Evolutionary conservation across 192 early-diverging fungal species (phyloP).

Genomic region (Coemansia sp.): DNA sequence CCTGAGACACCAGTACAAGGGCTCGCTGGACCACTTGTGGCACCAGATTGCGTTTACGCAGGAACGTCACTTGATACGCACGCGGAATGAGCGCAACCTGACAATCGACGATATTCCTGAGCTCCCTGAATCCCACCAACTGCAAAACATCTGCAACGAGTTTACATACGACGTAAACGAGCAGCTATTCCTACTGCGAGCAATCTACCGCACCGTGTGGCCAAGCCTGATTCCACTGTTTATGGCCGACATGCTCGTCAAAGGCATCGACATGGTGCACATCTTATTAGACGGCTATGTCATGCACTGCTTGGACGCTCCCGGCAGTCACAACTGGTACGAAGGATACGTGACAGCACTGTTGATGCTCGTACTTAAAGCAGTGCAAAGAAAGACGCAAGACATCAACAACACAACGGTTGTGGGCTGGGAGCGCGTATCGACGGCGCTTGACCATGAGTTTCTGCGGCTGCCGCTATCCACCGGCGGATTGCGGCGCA

Average conservation of each 20-base stretch:
- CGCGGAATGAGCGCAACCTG: constrained; percentile 9
- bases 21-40: background rate
- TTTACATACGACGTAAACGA: constrained; percentile 37
- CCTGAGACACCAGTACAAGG: background rate
- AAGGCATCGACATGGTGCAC: constrained; percentile 3
- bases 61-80: constrained; percentile 12
- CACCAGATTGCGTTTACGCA: constrained; percentile 3
- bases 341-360: constrained; percentile 17
- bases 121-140: constrained; percentile 1
- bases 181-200: constrained; percentile 30
- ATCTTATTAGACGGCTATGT: constrained; percentile 8
- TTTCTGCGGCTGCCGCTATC: constrained; percentile 28
- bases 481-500: constrained; percentile 10
- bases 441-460: constrained; percentile 21
- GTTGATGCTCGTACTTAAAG: background rate
- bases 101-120: constrained; percentile 18
- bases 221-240: constrained; percentile 29
- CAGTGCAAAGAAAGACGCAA: background rate
- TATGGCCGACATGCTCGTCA: constrained; percentile 8
- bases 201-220: constrained; percentile 34
- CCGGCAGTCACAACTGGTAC: constrained; percentile 15
- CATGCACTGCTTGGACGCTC: constrained; percentile 20
- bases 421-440: constrained; percentile 4
- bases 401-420: background rate
- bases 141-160: constrained; percentile 1